Evolutionary conservation across 371 early-diverging fungal species (phyloP).

Genomic region (Cokeromyces recurvatus): DNA sequence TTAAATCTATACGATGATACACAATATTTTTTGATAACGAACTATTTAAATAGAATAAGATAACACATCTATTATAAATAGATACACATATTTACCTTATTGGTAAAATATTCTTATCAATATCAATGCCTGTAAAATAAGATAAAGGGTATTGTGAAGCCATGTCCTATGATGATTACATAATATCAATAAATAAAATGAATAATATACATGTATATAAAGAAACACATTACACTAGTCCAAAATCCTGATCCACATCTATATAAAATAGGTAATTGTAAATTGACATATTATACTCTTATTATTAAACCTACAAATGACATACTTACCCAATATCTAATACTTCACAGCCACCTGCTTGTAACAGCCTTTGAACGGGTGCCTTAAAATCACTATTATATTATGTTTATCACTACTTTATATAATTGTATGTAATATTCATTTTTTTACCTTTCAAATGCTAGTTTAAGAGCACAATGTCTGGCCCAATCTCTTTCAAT

Average conservation of each 20-base stretch:
- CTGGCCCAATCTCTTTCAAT: conserved; percentile 40
- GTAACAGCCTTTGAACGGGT: conserved; percentile 27
- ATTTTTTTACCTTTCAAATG: conserved; percentile 34
- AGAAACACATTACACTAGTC: conserved; percentile 30
- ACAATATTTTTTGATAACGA: conserved; percentile 20
- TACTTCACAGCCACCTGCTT: conserved; percentile 40
- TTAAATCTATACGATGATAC: conserved; percentile 30
- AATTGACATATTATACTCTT: neutral
- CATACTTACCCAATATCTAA: conserved; percentile 37
- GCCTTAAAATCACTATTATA: conserved; percentile 34
- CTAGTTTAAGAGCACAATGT: conserved; percentile 37
- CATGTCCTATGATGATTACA: conserved; percentile 36
- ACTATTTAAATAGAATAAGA: neutral
- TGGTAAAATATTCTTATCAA: conserved; percentile 35
- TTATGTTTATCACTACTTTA: neutral
- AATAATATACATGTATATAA: too few relatives aligned
- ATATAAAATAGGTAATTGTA: neutral
- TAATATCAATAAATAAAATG: too few relatives aligned
- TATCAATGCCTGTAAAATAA: conserved; percentile 41
- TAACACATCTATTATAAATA: neutral
- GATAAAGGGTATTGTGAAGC: conserved; percentile 31
- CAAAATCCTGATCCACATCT: conserved; percentile 43
- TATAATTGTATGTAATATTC: neutral
- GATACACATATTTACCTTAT: conserved; percentile 14
- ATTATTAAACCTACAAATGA: neutral